A percentile compares a stretch with the other conserved stretches of the same genome.
phyloP scores from a whole-genome alignment of 129 eudicot genomes.

The Heracleum sosnowskyi region DNA sequence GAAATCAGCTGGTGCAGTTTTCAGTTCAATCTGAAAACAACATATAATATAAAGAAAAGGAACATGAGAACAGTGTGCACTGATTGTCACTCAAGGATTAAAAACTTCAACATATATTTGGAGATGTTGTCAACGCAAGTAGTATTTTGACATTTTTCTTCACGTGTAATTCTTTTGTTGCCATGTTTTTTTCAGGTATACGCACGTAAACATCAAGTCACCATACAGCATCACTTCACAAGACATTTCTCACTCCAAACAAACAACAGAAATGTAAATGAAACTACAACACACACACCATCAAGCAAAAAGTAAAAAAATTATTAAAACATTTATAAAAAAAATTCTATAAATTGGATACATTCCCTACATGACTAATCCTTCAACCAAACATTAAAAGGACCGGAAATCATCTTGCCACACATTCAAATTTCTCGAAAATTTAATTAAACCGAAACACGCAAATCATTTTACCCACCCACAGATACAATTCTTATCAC shows the following conservation, averaged over 20 bases:
- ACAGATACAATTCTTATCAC: neutral
- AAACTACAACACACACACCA: neutral
- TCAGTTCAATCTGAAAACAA: slow-evolving; percentile 54
- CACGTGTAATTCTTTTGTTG: too few species aligned
- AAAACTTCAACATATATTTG: neutral
- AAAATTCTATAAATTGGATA: neutral
- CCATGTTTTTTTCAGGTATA: neutral
- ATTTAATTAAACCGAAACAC: neutral
- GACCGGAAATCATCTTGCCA: neutral
- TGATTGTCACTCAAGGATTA: neutral
- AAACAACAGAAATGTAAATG: neutral
- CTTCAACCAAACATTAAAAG: too few species aligned
- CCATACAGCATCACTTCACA: neutral
- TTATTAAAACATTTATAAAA: too few species aligned
- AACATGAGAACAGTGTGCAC: neutral
- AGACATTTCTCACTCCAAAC: neutral
- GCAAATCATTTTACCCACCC: neutral
- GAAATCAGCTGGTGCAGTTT: slow-evolving; percentile 87
- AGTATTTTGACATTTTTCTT: neutral
- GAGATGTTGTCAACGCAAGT: neutral
- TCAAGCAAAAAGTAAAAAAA: neutral
- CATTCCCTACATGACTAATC: neutral
- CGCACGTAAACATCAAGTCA: neutral
- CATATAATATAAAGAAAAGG: neutral
- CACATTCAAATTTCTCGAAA: neutral